Evolutionary conservation across 2,329 filamentous ascomycete genomes (phyloP).

Genomic region (Penicillium sp.): DNA sequence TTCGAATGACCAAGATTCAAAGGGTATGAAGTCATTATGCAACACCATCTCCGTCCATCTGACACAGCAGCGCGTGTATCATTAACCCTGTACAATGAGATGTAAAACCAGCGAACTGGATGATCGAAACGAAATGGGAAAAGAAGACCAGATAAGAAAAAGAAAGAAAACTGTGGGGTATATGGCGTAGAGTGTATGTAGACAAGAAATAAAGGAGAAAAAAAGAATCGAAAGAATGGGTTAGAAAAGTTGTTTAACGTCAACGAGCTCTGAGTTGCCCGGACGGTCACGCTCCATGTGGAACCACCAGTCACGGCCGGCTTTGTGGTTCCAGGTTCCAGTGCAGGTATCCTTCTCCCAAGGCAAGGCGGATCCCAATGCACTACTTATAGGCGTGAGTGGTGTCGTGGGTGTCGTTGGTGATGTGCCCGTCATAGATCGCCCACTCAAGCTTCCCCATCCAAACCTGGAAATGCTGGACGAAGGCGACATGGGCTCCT

Average conservation of each 20-base stretch:
- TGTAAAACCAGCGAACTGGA: background rate
- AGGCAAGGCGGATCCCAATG: slow-evolving; percentile 28
- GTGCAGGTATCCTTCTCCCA: slow-evolving; percentile 46
- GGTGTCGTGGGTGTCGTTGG: slow-evolving; percentile 34
- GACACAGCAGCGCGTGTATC: slow-evolving; percentile 8
- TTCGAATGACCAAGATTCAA: background rate
- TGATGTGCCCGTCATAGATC: slow-evolving; percentile 29
- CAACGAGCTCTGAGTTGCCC: slow-evolving; percentile 31
- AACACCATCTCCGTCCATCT: background rate
- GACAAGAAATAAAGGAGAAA: slow-evolving; percentile 6
- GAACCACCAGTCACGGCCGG: slow-evolving; percentile 45
- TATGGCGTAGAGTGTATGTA: slow-evolving; percentile 17
- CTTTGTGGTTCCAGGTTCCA: slow-evolving; percentile 44
- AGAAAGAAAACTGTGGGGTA: slow-evolving; percentile 23
- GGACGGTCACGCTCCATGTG: slow-evolving; percentile 45
- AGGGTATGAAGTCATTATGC: background rate
- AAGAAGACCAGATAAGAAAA: slow-evolving; percentile 3
- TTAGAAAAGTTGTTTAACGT: slow-evolving; percentile 37
- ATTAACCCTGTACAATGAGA: background rate
- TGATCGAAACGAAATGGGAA: slow-evolving; percentile 2
- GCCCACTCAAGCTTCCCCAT: slow-evolving; percentile 35
- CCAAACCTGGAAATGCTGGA: slow-evolving; percentile 35
- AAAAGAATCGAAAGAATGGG: background rate
- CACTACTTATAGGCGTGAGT: slow-evolving; percentile 31
- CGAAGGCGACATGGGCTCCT: slow-evolving; percentile 32